These are phyloP conservation scores for Solanum chilense DNA, from an alignment of 257 asterid genomes.

Conservation along the genomic window DNA sequence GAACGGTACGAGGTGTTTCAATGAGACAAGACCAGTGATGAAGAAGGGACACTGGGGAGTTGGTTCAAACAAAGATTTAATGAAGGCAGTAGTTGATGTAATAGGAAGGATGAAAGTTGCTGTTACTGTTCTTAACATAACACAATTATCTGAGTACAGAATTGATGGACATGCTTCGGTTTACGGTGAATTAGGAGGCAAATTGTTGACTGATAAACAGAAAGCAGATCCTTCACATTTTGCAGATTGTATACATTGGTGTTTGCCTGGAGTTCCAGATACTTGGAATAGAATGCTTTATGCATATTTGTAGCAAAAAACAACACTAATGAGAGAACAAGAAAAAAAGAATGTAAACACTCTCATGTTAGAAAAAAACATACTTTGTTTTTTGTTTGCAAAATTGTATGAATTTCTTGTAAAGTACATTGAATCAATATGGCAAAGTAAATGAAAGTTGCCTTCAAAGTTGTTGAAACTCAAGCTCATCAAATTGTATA, in stretches of 20 bases:
- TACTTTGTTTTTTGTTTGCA: background rate
- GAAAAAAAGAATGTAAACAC: background rate
- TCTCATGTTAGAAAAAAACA: background rate
- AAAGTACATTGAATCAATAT: background rate
- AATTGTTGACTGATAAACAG: slow-evolving; percentile 49
- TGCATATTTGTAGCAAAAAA: slow-evolving; percentile 39
- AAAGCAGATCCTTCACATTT: slow-evolving; percentile 51
- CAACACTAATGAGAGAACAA: background rate
- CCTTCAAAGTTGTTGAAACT: background rate
- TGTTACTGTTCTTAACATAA: slow-evolving; percentile 56
- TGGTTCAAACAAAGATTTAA: slow-evolving; percentile 53
- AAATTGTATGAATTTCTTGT: background rate
- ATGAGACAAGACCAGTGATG: slow-evolving; percentile 62
- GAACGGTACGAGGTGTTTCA: slow-evolving; percentile 62
- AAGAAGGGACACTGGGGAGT: slow-evolving; percentile 61
- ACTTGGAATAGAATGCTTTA: slow-evolving; percentile 71
- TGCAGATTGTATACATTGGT: slow-evolving; percentile 94
- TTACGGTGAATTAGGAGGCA: slow-evolving; percentile 60
- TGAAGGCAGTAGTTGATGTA: slow-evolving; percentile 43
- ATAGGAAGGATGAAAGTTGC: slow-evolving; percentile 54
- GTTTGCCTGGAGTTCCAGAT: slow-evolving; percentile 89
- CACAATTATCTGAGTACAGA: slow-evolving; percentile 72
- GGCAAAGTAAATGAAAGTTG: background rate
- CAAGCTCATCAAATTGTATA: background rate
- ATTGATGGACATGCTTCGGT: slow-evolving; percentile 70